Evolutionary conservation across 1,139 yeast genomes (phyloP), one percentile per base, ranked within the genome.

Genomic region (Magnusiomyces clavatus): DNA sequence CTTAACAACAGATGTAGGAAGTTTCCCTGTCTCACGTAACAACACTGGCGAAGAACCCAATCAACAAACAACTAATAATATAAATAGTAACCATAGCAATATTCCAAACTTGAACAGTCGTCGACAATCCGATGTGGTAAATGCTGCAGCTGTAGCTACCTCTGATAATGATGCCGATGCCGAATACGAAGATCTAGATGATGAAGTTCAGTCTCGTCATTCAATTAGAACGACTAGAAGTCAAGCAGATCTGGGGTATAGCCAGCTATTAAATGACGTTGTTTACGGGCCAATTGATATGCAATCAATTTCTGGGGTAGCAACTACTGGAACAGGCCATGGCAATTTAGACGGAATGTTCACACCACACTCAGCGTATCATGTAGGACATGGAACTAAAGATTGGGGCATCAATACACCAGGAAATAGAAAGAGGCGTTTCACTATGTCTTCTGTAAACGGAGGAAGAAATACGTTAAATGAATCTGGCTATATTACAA

Each of bases 201-300:
- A 45, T 19, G 48, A 45, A n/a, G 41, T 45, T 13, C 48, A 45
- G 10, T 45, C 48, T 6, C 37, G 38, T 13, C 48, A 45, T 17
- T 45, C 48, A 10, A 40, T 36, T 45, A 17, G 35, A 10, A 37
- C 48, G 8, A 8, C 48, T 19, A 19, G 35, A n/a, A 20, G 42
- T 11, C 37, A 43, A 43, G 37, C 20, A 2, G 48, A 45, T 17
- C 20, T 45, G 19, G 36, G 31, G 35, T 29, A 36, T 12, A 36
- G 42, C 4, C 40, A 45, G 14, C 41, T 45, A 14, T 19, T 45
- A 5, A 45, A 45, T 37, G 41, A 45, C 24, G 31, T 24, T 24
- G 48, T 44, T 14, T 44, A 45, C 14, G 48, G 17, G 5, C 20
- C 38, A 10, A 35, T 45, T 12, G 48, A 45, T 37, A 11, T 37